These are phyloP conservation scores for Zasmidium cellare DNA, from an alignment of 2,329 filamentous ascomycete genomes.

Conservation along the genomic window DNA sequence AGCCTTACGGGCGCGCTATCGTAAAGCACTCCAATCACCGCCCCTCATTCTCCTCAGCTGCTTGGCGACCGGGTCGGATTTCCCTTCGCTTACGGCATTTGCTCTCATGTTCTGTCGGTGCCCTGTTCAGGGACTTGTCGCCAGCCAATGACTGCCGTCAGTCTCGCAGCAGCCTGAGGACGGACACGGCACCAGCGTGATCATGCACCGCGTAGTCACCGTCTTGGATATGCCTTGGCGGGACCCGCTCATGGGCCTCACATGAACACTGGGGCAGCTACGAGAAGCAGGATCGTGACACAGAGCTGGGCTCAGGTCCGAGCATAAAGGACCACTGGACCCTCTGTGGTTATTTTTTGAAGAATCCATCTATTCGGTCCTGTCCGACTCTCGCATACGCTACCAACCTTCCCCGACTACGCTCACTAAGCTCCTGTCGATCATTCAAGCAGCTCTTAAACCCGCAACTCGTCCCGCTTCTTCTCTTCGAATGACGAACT, in stretches of 20 bases:
- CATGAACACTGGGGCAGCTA: slow-evolving; percentile 7
- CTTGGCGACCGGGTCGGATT: not conserved
- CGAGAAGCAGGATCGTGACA: not conserved
- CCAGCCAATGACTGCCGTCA: not conserved
- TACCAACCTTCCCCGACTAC: not conserved
- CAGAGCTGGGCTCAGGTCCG: not conserved
- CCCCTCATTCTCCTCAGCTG: not conserved
- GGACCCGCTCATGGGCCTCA: slow-evolving; percentile 1
- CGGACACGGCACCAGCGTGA: no score
- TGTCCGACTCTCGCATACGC: not conserved
- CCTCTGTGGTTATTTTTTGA: not conserved
- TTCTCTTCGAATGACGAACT: not conserved
- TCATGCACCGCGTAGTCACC: not conserved
- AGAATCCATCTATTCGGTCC: not conserved
- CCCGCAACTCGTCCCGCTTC: not conserved
- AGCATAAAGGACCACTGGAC: not conserved
- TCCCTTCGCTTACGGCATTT: not conserved
- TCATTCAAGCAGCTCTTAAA: not conserved
- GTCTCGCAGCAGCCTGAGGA: not conserved
- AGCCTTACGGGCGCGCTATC: no score
- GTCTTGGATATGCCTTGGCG: slow-evolving; percentile 4
- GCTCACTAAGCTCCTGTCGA: not conserved
- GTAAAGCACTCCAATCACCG: not conserved
- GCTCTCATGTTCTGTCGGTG: not conserved
- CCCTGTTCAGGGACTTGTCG: not conserved